A percentile compares a stretch with the other conserved stretches of the same genome.
These are phyloP conservation scores for Colletotrichum costaricense DNA, from an alignment of 2,329 filamentous ascomycete genomes.

Conservation along the genomic window DNA sequence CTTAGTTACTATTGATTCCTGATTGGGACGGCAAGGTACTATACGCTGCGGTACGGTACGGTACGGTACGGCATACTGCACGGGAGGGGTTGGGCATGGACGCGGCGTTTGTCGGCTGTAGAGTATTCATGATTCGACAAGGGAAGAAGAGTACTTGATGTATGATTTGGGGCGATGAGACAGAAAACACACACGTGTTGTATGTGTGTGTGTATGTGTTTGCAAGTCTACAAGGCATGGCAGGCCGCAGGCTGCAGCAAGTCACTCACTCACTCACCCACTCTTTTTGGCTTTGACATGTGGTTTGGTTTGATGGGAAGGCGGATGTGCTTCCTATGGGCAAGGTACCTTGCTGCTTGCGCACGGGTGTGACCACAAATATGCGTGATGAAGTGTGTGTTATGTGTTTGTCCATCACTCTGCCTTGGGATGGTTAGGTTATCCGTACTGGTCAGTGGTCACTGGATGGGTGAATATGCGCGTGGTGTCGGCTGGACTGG, in stretches of 20 bases:
- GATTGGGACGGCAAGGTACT: background rate
- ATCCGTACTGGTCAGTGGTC: no score
- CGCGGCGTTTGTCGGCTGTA: conserved; percentile 28
- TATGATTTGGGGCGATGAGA: conserved; percentile 20
- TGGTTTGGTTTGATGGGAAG: background rate
- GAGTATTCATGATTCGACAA: background rate
- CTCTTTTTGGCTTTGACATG: background rate
- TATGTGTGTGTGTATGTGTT: background rate
- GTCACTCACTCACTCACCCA: background rate
- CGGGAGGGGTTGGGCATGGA: conserved; percentile 2
- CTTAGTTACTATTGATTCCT: background rate
- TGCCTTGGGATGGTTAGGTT: no score
- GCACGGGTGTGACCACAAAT: background rate
- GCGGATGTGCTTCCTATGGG: background rate
- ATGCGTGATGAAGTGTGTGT: background rate
- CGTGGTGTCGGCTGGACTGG: background rate
- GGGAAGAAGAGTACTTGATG: background rate
- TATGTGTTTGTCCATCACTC: background rate
- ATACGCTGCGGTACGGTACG: background rate
- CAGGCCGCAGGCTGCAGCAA: background rate
- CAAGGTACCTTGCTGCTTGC: background rate
- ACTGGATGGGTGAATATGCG: background rate
- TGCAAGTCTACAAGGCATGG: conserved; percentile 1
- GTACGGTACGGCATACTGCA: background rate
- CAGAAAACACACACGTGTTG: background rate